Evolutionary conservation across 345 rosid species (phyloP), one percentile per base, ranked within the genome.

Genomic region (Lepidium aucheri): DNA sequence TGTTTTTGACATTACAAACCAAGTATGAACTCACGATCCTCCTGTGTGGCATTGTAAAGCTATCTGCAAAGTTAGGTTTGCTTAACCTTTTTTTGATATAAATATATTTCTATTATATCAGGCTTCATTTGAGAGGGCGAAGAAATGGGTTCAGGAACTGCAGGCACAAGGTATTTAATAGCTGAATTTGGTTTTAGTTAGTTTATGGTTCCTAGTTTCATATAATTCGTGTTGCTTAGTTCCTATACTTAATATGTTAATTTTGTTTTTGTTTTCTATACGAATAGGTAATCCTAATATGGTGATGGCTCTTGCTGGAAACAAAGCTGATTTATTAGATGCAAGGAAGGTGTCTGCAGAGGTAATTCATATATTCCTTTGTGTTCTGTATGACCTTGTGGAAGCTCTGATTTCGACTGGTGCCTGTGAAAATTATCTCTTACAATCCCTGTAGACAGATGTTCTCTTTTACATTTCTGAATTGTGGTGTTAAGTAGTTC

Each of bases 101-200:
- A n/a, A n/a, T 16, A n/a, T 32, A 28, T 18, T 40, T 26, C 67
- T 74, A 10, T 69, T 24, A 22, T 65, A 69, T 9, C 70, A 84
- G 88, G 85, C 74, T 1, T 81, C 88, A 8, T 81, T 75, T 76
- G 80, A 77, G 53, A 74, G 83, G 73, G 88, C 88, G 1, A 79
- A 84, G 80, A 84, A 84, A 76, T 84, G 88, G 88, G 88, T 79
- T 52, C 80, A 75, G 60, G 88, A 84, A 74, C 78, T 84, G 47
- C 88, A 79, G 76, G 80, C 81, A 64, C 85, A 81, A 81, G 85
- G 88, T 83, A 26, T 10, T n/a, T 1, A 55, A 22, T 47, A 24
- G 7, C 18, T 40, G 45, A 18, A 0, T 47, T 7, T 44, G 11
- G 45, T 34, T 41, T 28, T 53, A 16, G 8, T 52, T 59, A 51